A percentile compares a stretch with the other conserved stretches of the same genome.
phyloP scores from a whole-genome alignment of 176 grass and related monocot genomes.

The Saccharum officinarum region DNA sequence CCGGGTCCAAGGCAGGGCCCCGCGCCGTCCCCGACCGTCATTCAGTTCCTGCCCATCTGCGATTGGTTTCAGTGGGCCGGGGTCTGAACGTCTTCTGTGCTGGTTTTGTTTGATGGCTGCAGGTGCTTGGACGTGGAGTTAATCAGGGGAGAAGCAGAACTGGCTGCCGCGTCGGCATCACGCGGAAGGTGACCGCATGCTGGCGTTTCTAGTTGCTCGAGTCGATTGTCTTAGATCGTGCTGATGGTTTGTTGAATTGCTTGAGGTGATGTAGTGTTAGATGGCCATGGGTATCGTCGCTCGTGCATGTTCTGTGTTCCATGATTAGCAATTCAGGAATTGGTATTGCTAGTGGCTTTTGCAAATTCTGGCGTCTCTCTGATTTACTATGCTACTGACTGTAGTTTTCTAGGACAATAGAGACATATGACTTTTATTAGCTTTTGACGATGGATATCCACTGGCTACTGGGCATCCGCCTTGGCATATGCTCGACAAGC shows the following conservation, averaged over 20 bases:
- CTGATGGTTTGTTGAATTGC: background rate
- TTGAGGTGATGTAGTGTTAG: background rate
- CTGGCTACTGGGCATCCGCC: background rate
- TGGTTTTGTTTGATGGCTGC: background rate
- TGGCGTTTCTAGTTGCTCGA: background rate
- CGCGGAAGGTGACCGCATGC: slow-evolving; percentile 40
- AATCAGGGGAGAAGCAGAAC: background rate
- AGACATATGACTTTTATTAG: background rate
- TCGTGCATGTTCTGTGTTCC: background rate
- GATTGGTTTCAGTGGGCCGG: background rate
- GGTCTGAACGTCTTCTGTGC: background rate
- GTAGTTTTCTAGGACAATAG: background rate
- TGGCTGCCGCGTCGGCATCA: slow-evolving; percentile 36
- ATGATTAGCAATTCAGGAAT: background rate
- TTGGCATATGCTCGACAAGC: background rate
- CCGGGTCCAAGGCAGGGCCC: slow-evolving; percentile 35
- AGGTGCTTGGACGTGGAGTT: slow-evolving; percentile 30
- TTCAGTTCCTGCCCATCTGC: background rate
- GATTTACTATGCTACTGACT: background rate
- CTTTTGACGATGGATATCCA: background rate
- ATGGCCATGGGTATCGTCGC: background rate
- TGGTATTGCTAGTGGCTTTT: background rate
- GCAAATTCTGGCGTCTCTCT: background rate
- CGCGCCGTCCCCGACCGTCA: background rate
- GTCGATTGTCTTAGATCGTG: background rate